phyloP scores from a whole-genome alignment of 2,329 filamentous ascomycete genomes.

The Diaporthe sp. region DNA sequence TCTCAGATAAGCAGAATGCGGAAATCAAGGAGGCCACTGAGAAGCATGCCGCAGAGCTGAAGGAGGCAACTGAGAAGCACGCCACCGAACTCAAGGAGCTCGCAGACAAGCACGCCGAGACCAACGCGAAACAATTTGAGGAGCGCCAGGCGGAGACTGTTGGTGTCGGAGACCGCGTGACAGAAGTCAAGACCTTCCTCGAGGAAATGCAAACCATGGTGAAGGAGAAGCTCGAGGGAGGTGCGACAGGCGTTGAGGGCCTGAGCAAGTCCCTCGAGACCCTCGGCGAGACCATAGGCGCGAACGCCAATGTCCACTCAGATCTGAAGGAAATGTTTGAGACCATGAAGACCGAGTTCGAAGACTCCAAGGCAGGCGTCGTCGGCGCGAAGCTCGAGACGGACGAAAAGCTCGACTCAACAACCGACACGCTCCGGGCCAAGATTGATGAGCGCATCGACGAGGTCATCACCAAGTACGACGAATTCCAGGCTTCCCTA shows the following conservation, averaged over 20 bases:
- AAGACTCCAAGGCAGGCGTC: conserved; percentile 85
- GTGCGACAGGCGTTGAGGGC: conserved; percentile 78
- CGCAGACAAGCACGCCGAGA: conserved; percentile 76
- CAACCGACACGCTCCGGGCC: conserved; percentile 65
- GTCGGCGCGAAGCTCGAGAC: conserved; percentile 86
- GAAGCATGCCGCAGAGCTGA: conserved; percentile 37
- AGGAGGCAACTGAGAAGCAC: conserved; percentile 62
- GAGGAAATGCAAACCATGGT: conserved; percentile 84
- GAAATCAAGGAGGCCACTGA: conserved; percentile 36
- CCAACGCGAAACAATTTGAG: conserved; percentile 84
- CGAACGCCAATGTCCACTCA: conserved; percentile 70
- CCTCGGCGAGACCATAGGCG: conserved; percentile 73
- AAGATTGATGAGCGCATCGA: conserved; percentile 78
- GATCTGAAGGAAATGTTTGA: conserved; percentile 81
- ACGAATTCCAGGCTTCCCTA: conserved; percentile 82
- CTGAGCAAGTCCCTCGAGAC: conserved; percentile 79
- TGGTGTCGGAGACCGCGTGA: conserved; percentile 82
- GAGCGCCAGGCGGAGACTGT: conserved; percentile 88
- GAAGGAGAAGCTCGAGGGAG: conserved; percentile 82
- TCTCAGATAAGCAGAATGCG: conserved; percentile 76
- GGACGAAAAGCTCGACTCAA: conserved; percentile 80
- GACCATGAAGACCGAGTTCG: conserved; percentile 87
- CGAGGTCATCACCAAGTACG: conserved; percentile 88
- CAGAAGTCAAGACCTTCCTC: conserved; percentile 82
- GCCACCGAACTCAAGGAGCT: conserved; percentile 76